Evolutionary conservation across 1,284 basidiomycete species (phyloP).

Genomic region (Mycena sp.): DNA sequence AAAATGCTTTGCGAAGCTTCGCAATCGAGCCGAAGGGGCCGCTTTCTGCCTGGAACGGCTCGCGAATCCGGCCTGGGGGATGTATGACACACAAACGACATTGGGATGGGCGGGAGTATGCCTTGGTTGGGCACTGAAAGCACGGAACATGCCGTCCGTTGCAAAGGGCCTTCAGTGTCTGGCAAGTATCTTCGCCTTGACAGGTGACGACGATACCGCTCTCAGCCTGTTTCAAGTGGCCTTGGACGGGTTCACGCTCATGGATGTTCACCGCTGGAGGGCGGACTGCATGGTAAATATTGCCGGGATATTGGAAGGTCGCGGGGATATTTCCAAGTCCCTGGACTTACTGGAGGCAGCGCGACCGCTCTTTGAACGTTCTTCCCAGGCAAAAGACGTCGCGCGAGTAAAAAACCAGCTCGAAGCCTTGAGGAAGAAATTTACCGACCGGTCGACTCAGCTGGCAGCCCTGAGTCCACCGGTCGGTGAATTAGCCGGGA

Average conservation of each 20-base stretch:
- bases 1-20: too few relatives aligned
- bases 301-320: not conserved
- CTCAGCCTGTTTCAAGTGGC: not conserved
- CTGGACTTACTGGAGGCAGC: not conserved
- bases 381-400: not conserved
- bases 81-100: too few relatives aligned
- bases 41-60: too few relatives aligned
- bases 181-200: not conserved
- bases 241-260: not conserved
- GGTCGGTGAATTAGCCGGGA: too few relatives aligned
- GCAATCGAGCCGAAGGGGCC: too few relatives aligned
- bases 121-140: not conserved
- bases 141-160: not conserved
- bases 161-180: not conserved
- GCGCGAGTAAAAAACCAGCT: too few relatives aligned
- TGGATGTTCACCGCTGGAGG: not conserved
- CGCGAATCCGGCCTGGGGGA: too few relatives aligned
- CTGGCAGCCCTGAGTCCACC: too few relatives aligned
- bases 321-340: not conserved
- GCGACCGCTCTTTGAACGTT: not conserved
- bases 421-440: too few relatives aligned
- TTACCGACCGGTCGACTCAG: too few relatives aligned
- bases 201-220: not conserved
- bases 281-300: not conserved
- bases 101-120: not conserved